Evolutionary conservation across 2,329 filamentous ascomycete species (phyloP).

Genomic region (Penicillium sp.): DNA sequence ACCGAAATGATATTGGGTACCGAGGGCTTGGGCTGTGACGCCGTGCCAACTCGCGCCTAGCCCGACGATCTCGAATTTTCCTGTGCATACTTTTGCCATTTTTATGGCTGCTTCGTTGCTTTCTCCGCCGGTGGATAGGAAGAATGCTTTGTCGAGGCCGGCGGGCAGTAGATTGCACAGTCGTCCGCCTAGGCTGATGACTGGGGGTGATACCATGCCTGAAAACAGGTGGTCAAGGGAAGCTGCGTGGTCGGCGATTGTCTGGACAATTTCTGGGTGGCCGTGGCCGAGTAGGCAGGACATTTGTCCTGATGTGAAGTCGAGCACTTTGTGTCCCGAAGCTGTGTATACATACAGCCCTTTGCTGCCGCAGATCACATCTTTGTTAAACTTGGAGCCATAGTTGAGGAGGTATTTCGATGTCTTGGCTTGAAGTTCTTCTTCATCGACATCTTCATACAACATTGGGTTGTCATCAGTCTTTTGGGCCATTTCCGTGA

Average conservation of each 20-base stretch:
- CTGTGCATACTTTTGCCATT: constrained; percentile 60
- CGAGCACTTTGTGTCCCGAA: constrained; percentile 43
- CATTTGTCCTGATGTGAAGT: constrained; percentile 61
- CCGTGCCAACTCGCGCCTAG: constrained; percentile 60
- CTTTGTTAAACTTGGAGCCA: constrained; percentile 12
- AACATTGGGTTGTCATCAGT: background rate
- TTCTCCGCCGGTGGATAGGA: constrained; percentile 57
- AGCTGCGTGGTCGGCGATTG: constrained; percentile 48
- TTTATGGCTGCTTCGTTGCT: constrained; percentile 61
- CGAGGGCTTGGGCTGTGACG: constrained; percentile 52
- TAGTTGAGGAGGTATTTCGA: constrained; percentile 10
- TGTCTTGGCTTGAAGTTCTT: constrained; percentile 7
- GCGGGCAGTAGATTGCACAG: constrained; percentile 47
- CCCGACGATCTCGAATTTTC: constrained; percentile 62
- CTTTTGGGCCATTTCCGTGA: background rate
- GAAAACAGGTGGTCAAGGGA: constrained; percentile 58
- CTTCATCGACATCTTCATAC: background rate
- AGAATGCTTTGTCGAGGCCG: constrained; percentile 54
- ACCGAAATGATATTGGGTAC: constrained; percentile 43
- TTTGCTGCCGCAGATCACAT: constrained; percentile 12
- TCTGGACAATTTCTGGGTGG: constrained; percentile 56
- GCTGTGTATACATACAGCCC: constrained; percentile 9
- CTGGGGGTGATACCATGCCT: constrained; percentile 57
- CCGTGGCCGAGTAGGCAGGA: constrained; percentile 56
- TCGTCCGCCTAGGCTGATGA: constrained; percentile 52